Evolutionary conservation across 176 grass and related monocot genomes (phyloP).

Genomic region (Stipa capillata): DNA sequence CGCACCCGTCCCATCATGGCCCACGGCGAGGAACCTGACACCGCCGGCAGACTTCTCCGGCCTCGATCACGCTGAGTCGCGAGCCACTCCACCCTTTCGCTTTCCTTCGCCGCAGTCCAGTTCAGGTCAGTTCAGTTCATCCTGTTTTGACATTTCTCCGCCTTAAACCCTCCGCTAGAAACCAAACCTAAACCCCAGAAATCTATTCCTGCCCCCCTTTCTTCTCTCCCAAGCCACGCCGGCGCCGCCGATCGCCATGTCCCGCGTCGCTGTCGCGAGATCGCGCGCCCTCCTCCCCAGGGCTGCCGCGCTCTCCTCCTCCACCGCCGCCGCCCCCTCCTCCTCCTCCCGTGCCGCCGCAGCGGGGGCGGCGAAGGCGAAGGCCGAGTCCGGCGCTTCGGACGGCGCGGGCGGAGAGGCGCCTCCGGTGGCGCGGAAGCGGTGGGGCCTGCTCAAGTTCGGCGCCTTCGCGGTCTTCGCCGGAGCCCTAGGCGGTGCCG

Average conservation of each 20-base stretch:
- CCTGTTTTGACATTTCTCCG: not conserved
- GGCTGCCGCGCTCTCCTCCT: not conserved
- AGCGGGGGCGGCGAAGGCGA: not conserved
- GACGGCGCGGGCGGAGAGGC: not conserved
- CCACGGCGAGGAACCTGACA: slow-evolving; percentile 24
- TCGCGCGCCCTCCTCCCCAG: slow-evolving; percentile 31
- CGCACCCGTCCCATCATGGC: no score
- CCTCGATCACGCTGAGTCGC: no score
- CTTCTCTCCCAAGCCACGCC: slow-evolving; percentile 13
- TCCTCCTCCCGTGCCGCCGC: not conserved
- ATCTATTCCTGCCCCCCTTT: not conserved
- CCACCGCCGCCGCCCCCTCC: not conserved
- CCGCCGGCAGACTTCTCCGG: not conserved
- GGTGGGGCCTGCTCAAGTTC: slow-evolving; percentile 53
- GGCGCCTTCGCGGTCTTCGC: slow-evolving; percentile 46
- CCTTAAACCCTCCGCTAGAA: slow-evolving; percentile 32
- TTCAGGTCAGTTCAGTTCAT: not conserved
- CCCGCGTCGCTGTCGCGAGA: slow-evolving; percentile 17
- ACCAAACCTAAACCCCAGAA: slow-evolving; percentile 28
- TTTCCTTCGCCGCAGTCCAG: not conserved
- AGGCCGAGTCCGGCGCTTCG: not conserved
- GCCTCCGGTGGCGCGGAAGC: slow-evolving; percentile 9
- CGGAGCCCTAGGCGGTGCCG: slow-evolving; percentile 41
- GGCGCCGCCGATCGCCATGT: slow-evolving; percentile 25
- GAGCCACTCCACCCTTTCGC: not conserved